These are phyloP conservation scores for Lepidium sativum DNA, from an alignment of 345 rosid genomes.

Conservation along the genomic window DNA sequence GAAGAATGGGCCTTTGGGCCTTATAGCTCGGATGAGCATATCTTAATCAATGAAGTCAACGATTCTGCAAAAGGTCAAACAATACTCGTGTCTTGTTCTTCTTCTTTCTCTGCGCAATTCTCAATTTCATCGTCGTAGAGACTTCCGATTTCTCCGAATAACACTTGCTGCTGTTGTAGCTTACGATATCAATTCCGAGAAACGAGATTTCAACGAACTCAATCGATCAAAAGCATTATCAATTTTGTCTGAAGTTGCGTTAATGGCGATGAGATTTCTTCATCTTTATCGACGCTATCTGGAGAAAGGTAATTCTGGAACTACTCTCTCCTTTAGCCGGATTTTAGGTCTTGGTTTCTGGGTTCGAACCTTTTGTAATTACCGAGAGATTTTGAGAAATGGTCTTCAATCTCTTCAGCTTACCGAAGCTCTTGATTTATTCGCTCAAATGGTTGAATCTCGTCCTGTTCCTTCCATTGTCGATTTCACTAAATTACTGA, in stretches of 20 bases:
- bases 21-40: neutral
- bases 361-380: slow-evolving; percentile 15
- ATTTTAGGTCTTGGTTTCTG: slow-evolving; percentile 8
- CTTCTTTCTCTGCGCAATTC: neutral
- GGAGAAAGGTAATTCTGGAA: neutral
- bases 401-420: slow-evolving; percentile 7
- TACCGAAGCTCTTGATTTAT: slow-evolving; percentile 15
- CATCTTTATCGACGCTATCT: neutral
- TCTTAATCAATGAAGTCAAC: neutral
- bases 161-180: too few species aligned
- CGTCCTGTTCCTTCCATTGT: slow-evolving; percentile 8
- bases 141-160: too few species aligned
- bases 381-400: slow-evolving; percentile 4
- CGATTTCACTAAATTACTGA: slow-evolving; percentile 16
- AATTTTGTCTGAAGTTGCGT: neutral
- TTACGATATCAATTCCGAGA: too few species aligned
- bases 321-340: neutral
- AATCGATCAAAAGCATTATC: neutral
- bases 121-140: neutral
- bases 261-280: slow-evolving; percentile 7
- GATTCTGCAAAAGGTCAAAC: neutral
- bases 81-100: neutral
- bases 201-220: neutral
- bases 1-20: neutral
- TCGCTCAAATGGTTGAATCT: slow-evolving; percentile 17